Percentiles rank a stretch among this genome's conserved stretches.
Evolutionary conservation across 768 basidiomycete species (phyloP).

Genomic region (Mycena kentingensis): DNA sequence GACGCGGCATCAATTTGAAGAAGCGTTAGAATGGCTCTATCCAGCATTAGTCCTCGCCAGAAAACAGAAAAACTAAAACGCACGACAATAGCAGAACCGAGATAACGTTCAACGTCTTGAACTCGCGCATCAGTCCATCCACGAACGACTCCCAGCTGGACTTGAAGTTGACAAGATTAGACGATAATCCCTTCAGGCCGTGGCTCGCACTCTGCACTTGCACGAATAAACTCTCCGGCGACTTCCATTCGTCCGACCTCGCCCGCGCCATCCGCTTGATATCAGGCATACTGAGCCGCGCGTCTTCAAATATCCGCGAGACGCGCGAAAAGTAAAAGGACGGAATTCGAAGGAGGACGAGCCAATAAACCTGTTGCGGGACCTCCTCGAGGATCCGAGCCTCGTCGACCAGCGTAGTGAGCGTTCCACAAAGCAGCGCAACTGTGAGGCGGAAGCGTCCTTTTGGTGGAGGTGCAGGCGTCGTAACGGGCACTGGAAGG

Average conservation of each 20-base stretch:
- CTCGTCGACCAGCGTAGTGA: too few relatives aligned
- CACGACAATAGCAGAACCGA: conserved; percentile 42
- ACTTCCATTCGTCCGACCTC: conserved; percentile 7
- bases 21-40: conserved; percentile 38
- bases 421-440: too few relatives aligned
- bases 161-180: conserved; percentile 51
- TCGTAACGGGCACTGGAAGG: too few relatives aligned
- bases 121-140: conserved; percentile 54
- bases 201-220: conserved; percentile 15
- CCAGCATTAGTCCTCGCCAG: conserved; percentile 1
- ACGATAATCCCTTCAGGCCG: too few relatives aligned
- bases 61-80: background rate
- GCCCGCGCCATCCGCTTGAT: conserved; percentile 28
- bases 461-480: too few relatives aligned
- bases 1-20: conserved; percentile 43
- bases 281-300: conserved; percentile 54
- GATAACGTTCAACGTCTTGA: conserved; percentile 58
- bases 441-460: too few relatives aligned
- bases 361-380: conserved; percentile 6
- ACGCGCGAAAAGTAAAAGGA: conserved; percentile 40
- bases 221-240: background rate
- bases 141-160: conserved; percentile 58
- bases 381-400: conserved; percentile 6
- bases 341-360: conserved; percentile 21
- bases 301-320: conserved; percentile 54